These are phyloP conservation scores for Vigna nakashimae DNA, from an alignment of 306 rosid species.

Conservation along the genomic window DNA sequence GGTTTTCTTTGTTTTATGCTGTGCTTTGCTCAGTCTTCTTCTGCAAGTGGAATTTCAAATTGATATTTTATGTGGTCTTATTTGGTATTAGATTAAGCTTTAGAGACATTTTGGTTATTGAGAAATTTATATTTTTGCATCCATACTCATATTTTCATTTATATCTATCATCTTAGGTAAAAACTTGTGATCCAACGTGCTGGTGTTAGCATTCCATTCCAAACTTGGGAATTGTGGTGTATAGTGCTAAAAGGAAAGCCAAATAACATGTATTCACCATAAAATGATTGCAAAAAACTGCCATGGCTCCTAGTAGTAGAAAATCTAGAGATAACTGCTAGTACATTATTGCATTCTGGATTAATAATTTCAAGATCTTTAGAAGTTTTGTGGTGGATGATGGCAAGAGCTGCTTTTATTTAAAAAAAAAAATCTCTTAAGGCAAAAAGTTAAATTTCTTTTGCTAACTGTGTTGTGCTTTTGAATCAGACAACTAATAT, in stretches of 20 bases:
- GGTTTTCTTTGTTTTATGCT: no score
- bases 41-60: no score
- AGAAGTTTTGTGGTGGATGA: neutral
- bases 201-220: neutral
- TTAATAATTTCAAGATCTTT: neutral
- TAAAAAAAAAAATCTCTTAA: no score
- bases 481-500: neutral
- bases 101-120: no score
- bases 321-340: neutral
- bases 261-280: neutral
- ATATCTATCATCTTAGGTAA: neutral
- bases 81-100: no score
- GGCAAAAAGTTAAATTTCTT: constrained; percentile 2
- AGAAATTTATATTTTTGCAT: no score
- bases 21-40: no score
- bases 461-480: neutral
- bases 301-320: neutral
- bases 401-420: neutral
- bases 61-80: no score
- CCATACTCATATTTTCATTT: no score
- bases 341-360: no score
- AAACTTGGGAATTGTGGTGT: neutral
- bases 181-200: neutral
- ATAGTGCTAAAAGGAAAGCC: neutral
- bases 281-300: neutral